Base-by-base conservation (phyloP, 176 grass and related monocot genomes). In the Zoysia pacifica region DNA sequence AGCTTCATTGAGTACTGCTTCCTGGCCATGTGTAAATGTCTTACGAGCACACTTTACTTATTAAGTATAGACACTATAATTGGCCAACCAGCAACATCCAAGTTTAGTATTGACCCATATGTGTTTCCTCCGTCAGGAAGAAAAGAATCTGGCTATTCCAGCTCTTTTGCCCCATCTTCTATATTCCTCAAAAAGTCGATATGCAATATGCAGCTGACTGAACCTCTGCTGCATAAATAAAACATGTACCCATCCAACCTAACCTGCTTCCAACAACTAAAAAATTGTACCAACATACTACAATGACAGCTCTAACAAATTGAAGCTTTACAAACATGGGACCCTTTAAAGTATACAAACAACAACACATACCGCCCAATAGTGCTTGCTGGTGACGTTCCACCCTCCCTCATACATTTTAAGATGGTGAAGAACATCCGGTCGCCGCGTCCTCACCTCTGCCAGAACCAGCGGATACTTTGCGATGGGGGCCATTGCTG, bases 361-460 rank as follows among this genome's bases (percentile, higher is more conserved):
- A 76, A 50, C 0, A 18, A 72, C 41, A 87, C 87, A 69, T 89
- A 98, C 95, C 86, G 92, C 87, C 95, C 95, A 98, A 56, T 98
- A 98, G 81, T 94, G 92, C 67, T 94, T 86, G 72, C 84, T 89
- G n/a, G 90, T 91, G 83, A 94, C 85, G 50, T 98, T 84, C 95
- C 95, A 98, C 18, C 92, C 95, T 43, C 90, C 90, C 59, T 48
- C 47, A 81, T 98, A 98, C 79, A 94, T 37, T 76, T 48, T 93
- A 58, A 98, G 87, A 77, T 84, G 87, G 16, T 73, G 18, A 44
- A 98, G 88, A n/a, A 94, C 11, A 58, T 98, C 92, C 0, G 92
- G 95, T 78, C 95, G 80, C 78, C 70, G 79, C 50, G 92, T 98
- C 69, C 95, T 87, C 35, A 93, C 81, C 81, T 86, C 86, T 20